Evolutionary conservation across 148 eudicot genomes (phyloP), one percentile per base, ranked within the genome.

Genomic region (Dysphania ambrosioides): DNA sequence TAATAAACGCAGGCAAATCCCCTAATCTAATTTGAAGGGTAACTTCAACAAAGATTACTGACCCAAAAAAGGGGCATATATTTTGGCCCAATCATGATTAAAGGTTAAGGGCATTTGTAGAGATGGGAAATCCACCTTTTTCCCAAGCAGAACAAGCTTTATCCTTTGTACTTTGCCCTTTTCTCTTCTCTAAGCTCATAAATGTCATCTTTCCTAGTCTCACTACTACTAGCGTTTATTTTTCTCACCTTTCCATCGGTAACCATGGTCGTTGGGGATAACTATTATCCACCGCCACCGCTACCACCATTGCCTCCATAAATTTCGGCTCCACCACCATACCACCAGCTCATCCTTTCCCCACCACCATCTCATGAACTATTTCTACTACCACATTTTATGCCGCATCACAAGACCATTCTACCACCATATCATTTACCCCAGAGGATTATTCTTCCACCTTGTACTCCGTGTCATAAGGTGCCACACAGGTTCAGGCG

Each of bases 281-380:
- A 38, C 32, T 41, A 59, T 30, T 27, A 66, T 62, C 60, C 58
- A 8, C 74, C 57, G 0, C 41, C 70, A 55, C 65, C 82, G 1
- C 66, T 35, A 5, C 75, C 71, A 5, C 70, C 77, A 18, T 0
- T 66, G 12, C 71, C 70, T 0, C 30, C 49, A 19, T 30, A 36
- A 10, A 47, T 23, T 6, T 29, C 9, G n/a, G 51, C 30, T 34
- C 40, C 35, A 19, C 38, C 69, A 61, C 41, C 74, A 13, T 61
- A 70, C 34, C 74, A 78, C 9, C 80, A 72, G 34, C 44, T 64
- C 0, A 64, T 65, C 34, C 31, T 65, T 21, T 19, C 76, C 16
- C 66, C 80, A 4, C 75, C 75, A 11, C 75, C 72, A 55, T 71
- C 82, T 18, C 71, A 80, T 34, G 78, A 80, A 63, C 82, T 80